Percentiles rank a stretch among this genome's conserved stretches.
phyloP scores from a whole-genome alignment of 192 early-diverging fungal genomes.

The Entomortierella chlamydospora region DNA sequence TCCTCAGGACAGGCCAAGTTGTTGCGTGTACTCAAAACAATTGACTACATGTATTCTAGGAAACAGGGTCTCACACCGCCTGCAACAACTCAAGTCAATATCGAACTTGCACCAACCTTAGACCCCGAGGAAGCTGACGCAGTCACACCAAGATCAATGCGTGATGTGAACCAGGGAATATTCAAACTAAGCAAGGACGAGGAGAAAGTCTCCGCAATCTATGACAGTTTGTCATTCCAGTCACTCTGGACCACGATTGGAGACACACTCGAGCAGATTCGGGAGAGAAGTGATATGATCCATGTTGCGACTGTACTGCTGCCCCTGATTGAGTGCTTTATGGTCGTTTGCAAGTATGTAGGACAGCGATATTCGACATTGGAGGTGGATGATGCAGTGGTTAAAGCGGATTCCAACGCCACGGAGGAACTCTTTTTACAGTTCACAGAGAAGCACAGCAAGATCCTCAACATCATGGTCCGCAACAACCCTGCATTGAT shows the following conservation, averaged over 20 bases:
- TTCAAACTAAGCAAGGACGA: slow-evolving; percentile 57
- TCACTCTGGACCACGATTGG: slow-evolving; percentile 86
- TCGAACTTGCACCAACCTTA: slow-evolving; percentile 55
- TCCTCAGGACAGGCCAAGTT: slow-evolving; percentile 93
- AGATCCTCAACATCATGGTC: slow-evolving; percentile 97
- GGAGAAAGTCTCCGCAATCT: slow-evolving; percentile 61
- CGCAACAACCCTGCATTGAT: slow-evolving; percentile 96
- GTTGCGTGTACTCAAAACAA: slow-evolving; percentile 91
- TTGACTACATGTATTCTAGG: slow-evolving; percentile 87
- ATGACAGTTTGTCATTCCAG: slow-evolving; percentile 65
- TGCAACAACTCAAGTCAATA: slow-evolving; percentile 57
- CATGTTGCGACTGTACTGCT: slow-evolving; percentile 93
- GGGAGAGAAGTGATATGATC: slow-evolving; percentile 82
- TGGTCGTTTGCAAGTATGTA: slow-evolving; percentile 97
- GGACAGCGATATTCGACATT: slow-evolving; percentile 55
- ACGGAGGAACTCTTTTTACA: slow-evolving; percentile 82
- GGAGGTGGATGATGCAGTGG: slow-evolving; percentile 45
- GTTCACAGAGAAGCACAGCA: slow-evolving; percentile 95
- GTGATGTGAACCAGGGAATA: slow-evolving; percentile 43
- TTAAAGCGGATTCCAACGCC: slow-evolving; percentile 33
- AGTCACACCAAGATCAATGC: slow-evolving; percentile 51
- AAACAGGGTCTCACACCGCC: slow-evolving; percentile 52
- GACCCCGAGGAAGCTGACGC: slow-evolving; percentile 57
- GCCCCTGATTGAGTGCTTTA: slow-evolving; percentile 96
- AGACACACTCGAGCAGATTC: slow-evolving; percentile 75